Base-by-base conservation (phyloP, 768 basidiomycete species). In the Mycena vulgaris region DNA sequence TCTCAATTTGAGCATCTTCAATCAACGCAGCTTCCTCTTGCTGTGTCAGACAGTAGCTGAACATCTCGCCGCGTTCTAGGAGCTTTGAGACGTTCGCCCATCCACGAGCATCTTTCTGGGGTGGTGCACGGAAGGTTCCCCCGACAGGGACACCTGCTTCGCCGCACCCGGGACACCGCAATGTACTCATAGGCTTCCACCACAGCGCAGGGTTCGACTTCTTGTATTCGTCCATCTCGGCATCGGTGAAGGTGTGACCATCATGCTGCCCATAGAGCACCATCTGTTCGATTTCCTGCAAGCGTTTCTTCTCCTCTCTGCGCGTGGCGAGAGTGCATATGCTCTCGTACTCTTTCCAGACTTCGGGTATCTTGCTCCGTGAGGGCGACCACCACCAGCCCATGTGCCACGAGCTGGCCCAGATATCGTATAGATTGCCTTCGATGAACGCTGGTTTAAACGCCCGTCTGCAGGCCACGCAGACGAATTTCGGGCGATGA, bases 401-500 rank as follows among this genome's bases (percentile, higher is more conserved):
- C 51, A 9, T 57, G n/a, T 57, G 56, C 56, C 47, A 21, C 7
- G 45, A 35, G 48, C 42, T 39, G 13, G 33, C 42, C 68, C 61
- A 69, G 42, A 69, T 63, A 23, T 33, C 60, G 51, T 69, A 69
- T 25, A 45, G 17, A n/a, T 69, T 69, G 39, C 61, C 59, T 31
- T 62, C 60, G 17, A 69, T 37, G 17, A 69, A 4, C 1, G 61
- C 60, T 2, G 61, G 23, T 28, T 69, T 69, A 61, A 69, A 69
- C 30, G 21, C 53, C 1, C 68, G 68, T 40, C 60, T 39, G 40
- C 68, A 69, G 21, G 21, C 40, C 49, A 69, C 49, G 49, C 68
- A 69, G 42, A 69, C 68, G 42, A 69, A 69, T 40, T 69, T 69
- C 48, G 68, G 68, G 3, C 61, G 60, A 56, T 57, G 56, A 17